These are phyloP conservation scores for Chlamydomonas asymmetrica DNA, from an alignment of 139 green algal genomes.

Conservation along the genomic window DNA sequence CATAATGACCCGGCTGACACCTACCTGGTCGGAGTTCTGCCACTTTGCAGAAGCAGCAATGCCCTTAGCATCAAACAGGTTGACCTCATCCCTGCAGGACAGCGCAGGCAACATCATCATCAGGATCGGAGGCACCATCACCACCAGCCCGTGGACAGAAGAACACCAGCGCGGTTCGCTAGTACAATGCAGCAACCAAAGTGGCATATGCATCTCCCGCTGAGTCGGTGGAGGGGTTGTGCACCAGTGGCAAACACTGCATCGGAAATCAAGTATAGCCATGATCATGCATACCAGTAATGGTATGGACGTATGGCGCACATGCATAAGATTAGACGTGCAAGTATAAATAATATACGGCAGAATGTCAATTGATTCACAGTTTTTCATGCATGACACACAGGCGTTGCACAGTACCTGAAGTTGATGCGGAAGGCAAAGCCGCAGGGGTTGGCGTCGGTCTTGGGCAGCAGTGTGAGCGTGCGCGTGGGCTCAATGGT, in stretches of 20 bases:
- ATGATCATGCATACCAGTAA: no score
- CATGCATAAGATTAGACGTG: neutral
- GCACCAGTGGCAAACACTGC: no score
- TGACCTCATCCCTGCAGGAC: slow-evolving; percentile 40
- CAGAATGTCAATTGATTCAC: neutral
- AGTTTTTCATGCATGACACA: neutral
- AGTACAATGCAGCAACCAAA: no score
- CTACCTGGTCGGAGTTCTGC: slow-evolving; percentile 7
- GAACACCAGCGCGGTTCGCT: no score
- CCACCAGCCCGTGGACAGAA: no score
- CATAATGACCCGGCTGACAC: neutral
- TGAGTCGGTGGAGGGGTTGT: no score
- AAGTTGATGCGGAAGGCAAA: slow-evolving; percentile 52
- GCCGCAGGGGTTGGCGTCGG: slow-evolving; percentile 47
- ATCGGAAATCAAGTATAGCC: no score
- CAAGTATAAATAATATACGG: neutral
- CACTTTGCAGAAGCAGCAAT: slow-evolving; percentile 31
- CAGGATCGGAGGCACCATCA: no score
- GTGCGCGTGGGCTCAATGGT: slow-evolving; percentile 38
- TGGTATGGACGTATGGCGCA: no score
- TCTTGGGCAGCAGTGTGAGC: slow-evolving; percentile 34
- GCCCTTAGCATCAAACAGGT: slow-evolving; percentile 39
- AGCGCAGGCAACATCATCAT: no score
- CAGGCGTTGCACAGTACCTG: slow-evolving; percentile 16
- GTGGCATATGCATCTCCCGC: no score